Evolutionary conservation across 2,329 filamentous ascomycete species (phyloP), one percentile per base, ranked within the genome.

Genomic region (Corynespora cassiicola): DNA sequence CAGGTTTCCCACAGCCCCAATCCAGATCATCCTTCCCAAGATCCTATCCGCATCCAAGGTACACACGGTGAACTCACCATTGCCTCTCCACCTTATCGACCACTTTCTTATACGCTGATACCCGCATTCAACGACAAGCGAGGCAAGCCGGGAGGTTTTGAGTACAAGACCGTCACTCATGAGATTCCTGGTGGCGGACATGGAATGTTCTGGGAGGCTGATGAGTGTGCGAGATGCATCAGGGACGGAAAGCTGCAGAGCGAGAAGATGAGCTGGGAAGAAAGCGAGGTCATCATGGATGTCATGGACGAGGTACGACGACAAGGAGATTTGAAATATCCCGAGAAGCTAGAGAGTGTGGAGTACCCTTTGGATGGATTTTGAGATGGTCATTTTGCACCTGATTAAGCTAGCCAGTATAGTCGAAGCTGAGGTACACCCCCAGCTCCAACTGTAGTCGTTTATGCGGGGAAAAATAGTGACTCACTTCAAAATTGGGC

Each of bases 121-220:
- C 76, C 89, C 54, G 77, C 72, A 28, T 37, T 30, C 5, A 65
- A 71, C 36, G 61, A 69, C 10, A 69, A 72, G 38, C 64, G 69
- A 21, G 70, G 67, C 38, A 52, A 58, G 12, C 70, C 57, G 39
- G 44, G 51, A 10, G 57, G 63, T 31, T 66, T 61, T 1, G 70
- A 64, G 58, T 52, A 57, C 48, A 70, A 73, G 33, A 68, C 68
- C 10, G 70, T 71, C 36, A 40, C 39, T 14, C 58, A 48, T 38
- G 56, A 69, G 17, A 73, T 77, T 41, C 78, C 79, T 5, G 75
- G 72, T 5, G 65, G 71, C 48, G 88, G 87, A 9, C 84, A 87
- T 52, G 88, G 88, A 33, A 90, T 92, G 87, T 90, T 87, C 71
- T 90, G 84, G 84, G 86, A 90, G 65, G 87, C 87, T 3, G 87